phyloP scores from a whole-genome alignment of 768 basidiomycete species.

The Psilocybe cyanescens region DNA sequence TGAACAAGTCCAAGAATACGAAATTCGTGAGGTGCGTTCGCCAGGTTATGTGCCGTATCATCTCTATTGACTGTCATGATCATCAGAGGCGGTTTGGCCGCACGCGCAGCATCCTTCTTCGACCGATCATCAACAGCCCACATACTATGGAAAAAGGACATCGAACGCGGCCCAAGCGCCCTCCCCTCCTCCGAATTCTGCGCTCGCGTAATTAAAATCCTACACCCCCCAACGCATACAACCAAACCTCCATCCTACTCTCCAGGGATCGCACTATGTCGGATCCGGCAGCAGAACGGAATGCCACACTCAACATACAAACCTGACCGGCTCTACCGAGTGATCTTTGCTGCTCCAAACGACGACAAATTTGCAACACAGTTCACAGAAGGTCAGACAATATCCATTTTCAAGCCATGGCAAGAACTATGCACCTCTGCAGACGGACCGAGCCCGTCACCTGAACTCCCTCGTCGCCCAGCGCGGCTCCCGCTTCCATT shows the following conservation, averaged over 20 bases:
- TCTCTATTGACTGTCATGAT: neutral
- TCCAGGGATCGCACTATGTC: constrained; percentile 47
- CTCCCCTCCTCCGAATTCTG: constrained; percentile 44
- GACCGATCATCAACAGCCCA: constrained; percentile 48
- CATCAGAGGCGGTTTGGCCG: constrained; percentile 61
- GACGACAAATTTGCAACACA: constrained; percentile 32
- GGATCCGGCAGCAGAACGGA: constrained; percentile 28
- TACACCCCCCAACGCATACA: constrained; percentile 34
- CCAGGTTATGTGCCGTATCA: neutral
- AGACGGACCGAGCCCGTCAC: neutral
- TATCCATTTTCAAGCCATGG: constrained; percentile 58
- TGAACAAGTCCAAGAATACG: constrained; percentile 44
- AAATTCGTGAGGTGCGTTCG: constrained; percentile 51
- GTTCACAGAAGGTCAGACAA: constrained; percentile 42
- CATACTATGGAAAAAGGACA: constrained; percentile 56
- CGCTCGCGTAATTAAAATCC: constrained; percentile 45
- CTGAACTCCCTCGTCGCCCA: constrained; percentile 20
- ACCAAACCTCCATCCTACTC: constrained; percentile 31
- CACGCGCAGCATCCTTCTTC: constrained; percentile 47
- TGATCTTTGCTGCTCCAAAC: constrained; percentile 30
- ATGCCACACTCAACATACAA: constrained; percentile 25
- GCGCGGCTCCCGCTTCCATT: constrained; percentile 29
- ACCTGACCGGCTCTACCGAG: constrained; percentile 28
- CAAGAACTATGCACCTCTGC: constrained; percentile 36
- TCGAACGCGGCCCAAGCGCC: constrained; percentile 32